Base-by-base conservation (phyloP, 352 stramenopile species). In the Plasmopara viticola region DNA sequence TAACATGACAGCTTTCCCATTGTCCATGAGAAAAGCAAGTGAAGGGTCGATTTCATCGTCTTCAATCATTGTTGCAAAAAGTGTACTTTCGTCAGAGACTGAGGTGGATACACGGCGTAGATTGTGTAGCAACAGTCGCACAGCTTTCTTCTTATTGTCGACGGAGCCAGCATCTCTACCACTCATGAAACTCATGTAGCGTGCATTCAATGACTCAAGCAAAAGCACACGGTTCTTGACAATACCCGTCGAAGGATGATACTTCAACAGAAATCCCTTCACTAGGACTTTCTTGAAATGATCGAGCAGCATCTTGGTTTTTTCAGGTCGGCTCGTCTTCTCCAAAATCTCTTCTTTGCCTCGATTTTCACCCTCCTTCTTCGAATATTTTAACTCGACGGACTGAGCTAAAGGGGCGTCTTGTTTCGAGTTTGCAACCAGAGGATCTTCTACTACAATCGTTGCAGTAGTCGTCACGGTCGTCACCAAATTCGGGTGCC, bases 241-340 rank as follows among this genome's bases (percentile, higher is more conserved):
- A 10, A 72, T 49, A 8, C 70, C 70, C 29, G 60, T 59, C 6
- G 68, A 67, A 7, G 77, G 66, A 42, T 84, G 64, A 57, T 87
- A 86, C 37, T 73, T 71, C n/a, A 86, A 58, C 53, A 71, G 53
- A 37, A 86, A 87, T 5, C 74, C 77, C 35, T 86, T 85, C 17
- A 75, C 61, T 44, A 87, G 62, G 15, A 87, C 66, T 55, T 81
- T 87, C 42, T 86, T 86, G 64, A 87, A 87, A 44, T 87, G 77
- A 6, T 79, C 52, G 2, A 87, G 64, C 34, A 87, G 61, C 44
- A 85, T 64, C 12, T 74, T 78, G 30, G 68, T 74, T 56, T 87
- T 87, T 30, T 81, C 72, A 6, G 66, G 60, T 15, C 53, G 58
- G 42, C 40, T 50, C 18, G 52, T 17, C 8, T 54, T 59, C 37